Evolutionary conservation across 2,329 filamentous ascomycete species (phyloP), one percentile per base, ranked within the genome.

Genomic region (Cladobotryum protrusum): DNA sequence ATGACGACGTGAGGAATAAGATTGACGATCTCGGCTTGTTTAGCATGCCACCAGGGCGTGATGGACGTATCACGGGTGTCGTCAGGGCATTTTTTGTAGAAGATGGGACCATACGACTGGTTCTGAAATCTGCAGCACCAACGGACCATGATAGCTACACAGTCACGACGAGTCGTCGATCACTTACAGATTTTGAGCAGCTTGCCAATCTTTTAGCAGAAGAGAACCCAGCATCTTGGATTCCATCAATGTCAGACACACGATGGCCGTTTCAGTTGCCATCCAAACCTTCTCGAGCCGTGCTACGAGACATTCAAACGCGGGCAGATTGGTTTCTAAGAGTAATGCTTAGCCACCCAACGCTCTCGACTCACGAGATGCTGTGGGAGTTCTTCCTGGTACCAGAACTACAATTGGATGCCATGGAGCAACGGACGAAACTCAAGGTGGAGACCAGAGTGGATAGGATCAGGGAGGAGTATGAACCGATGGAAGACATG

Each of bases 371-470:
- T 1, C 95, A 99, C 63, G 93, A 99, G 71, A 89, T 97, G 65
- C 78, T 99, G 2, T 99, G 93, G 95, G 93, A 99, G 61, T 99
- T 99, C 70, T 96, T 99, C 68, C 78, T 99, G 1, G 91, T 99
- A 12, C 93, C 93, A 1, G 93, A 99, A 58, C 82, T 99, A 45
- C 89, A 96, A 63, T 79, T 88, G 0, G 83, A 89, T 17, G 89
- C 91, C 81, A 92, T 97, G 77, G 86, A 88, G 47, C 86, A 95
- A 65, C 82, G 93, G 45, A 95, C 88, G 55, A 83, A 83, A 49
- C 82, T 90, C 54, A 99, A 99, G 69, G 87, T 89, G 4, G 86
- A 91, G 64, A 82, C 86, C 0, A 80, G 92, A 24, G 75, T 81
- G 3, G 93, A 99, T 63, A 91, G 85, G 49, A 85, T 99, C 33